These are phyloP conservation scores for Elongisporangium prolatum DNA, from an alignment of 352 stramenopile genomes.

Conservation along the genomic window DNA sequence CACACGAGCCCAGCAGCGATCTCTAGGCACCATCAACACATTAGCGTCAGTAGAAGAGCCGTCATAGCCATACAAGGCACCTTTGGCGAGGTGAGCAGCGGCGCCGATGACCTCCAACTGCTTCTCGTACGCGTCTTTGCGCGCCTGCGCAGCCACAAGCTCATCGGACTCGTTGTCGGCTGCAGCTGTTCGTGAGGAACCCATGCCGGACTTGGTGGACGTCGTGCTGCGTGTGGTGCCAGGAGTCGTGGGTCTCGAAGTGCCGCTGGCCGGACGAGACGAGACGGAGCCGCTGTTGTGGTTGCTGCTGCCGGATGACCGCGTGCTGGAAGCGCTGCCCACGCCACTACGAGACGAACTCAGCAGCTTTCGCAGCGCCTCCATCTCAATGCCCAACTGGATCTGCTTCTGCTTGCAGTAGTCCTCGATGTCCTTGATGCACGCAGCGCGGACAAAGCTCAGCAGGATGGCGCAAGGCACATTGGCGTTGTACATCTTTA, in stretches of 20 bases:
- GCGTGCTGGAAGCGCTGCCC: conserved; percentile 10
- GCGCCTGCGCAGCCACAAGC: conserved; percentile 16
- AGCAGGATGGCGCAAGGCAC: conserved; percentile 64
- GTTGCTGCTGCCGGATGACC: not conserved
- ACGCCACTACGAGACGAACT: conserved; percentile 2
- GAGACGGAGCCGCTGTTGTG: not conserved
- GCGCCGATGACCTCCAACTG: conserved; percentile 46
- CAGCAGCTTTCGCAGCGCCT: conserved; percentile 41
- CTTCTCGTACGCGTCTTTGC: conserved; percentile 35
- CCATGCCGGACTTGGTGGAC: conserved; percentile 2
- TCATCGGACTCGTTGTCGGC: conserved; percentile 20
- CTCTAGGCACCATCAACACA: conserved; percentile 23
- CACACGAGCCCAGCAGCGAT: conserved; percentile 26
- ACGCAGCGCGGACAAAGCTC: conserved; percentile 66
- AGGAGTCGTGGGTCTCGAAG: conserved; percentile 12
- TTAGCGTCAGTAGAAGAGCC: not conserved
- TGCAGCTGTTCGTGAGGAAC: not conserved
- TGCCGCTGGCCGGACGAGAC: conserved; percentile 12
- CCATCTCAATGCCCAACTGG: conserved; percentile 69
- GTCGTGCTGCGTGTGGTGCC: conserved; percentile 16
- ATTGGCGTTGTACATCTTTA: conserved; percentile 78
- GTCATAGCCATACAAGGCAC: conserved; percentile 8
- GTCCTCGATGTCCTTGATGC: conserved; percentile 62
- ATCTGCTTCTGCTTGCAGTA: conserved; percentile 73
- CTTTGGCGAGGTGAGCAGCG: conserved; percentile 48